Evolutionary conservation across 2,329 filamentous ascomycete genomes (phyloP).

Genomic region (Purpureocillium takamizusanense): DNA sequence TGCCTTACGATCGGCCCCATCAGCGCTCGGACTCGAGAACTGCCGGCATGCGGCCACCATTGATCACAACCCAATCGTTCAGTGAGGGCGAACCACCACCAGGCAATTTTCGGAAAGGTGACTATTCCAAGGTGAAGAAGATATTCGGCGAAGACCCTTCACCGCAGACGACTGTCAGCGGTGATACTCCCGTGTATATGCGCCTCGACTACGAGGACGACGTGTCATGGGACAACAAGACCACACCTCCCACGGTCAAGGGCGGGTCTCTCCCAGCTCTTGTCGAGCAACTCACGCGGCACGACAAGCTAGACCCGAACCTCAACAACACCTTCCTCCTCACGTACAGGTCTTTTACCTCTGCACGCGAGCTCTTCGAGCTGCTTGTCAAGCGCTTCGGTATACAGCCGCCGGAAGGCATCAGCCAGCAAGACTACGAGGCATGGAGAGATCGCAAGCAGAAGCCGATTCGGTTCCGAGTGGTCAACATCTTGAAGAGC

Average conservation of each 20-base stretch:
- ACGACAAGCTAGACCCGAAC: slow-evolving; percentile 88
- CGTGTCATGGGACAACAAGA: slow-evolving; percentile 80
- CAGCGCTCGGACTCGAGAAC: slow-evolving; percentile 46
- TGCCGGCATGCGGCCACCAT: slow-evolving; percentile 31
- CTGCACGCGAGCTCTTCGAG: slow-evolving; percentile 84
- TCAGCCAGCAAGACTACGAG: slow-evolving; percentile 69
- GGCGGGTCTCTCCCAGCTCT: slow-evolving; percentile 83
- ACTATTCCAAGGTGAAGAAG: slow-evolving; percentile 56
- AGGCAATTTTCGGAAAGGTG: slow-evolving; percentile 47
- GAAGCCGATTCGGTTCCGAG: slow-evolving; percentile 88
- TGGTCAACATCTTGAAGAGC: slow-evolving; percentile 95
- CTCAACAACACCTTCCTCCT: slow-evolving; percentile 98
- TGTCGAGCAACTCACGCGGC: slow-evolving; percentile 89
- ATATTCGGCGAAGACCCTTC: slow-evolving; percentile 58
- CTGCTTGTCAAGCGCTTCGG: slow-evolving; percentile 85
- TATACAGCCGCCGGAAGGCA: slow-evolving; percentile 79
- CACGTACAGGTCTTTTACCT: slow-evolving; percentile 92
- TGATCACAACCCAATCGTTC: slow-evolving; percentile 53
- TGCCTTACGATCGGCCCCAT: slow-evolving; percentile 47
- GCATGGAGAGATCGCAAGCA: slow-evolving; percentile 91
- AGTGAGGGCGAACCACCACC: slow-evolving; percentile 47
- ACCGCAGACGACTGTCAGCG: slow-evolving; percentile 37
- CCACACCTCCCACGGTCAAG: slow-evolving; percentile 66
- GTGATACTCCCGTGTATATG: slow-evolving; percentile 78
- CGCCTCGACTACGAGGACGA: slow-evolving; percentile 82